Evolutionary conservation across 2,329 filamentous ascomycete genomes (phyloP), one percentile per base, ranked within the genome.

Genomic region (Pseudocercospora crystallina): DNA sequence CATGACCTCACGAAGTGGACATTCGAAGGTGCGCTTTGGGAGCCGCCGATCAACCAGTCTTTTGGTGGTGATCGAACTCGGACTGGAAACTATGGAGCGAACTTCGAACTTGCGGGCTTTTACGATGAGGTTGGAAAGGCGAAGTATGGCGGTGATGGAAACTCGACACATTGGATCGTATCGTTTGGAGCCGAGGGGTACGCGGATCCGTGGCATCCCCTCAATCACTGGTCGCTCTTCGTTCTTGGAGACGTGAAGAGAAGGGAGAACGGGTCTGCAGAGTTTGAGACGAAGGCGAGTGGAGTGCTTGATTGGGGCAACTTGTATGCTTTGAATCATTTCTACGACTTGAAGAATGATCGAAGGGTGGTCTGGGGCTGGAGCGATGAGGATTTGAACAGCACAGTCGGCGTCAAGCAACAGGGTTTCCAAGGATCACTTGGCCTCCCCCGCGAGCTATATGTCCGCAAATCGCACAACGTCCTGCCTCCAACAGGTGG

Each of bases 91-190:
- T 72, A 72, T 43, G 72, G 63, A 8, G 72, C 68, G 61, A 74
- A 74, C 51, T 73, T 73, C 39, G 72, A 74, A 56, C 71, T 74
- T 50, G 72, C 70, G 2, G 70, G 71, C 45, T 73, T 73, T 60
- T 73, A 73, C 59, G 70, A 70, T n/a, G 54, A 73, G 2, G 58
- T 63, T 5, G 71, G 73, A 35, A 65, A 68, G 13, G 65, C 71
- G 48, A 69, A 50, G 30, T 5, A 50, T 30, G 40, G 47, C 13
- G 47, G 47, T 13, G 47, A 50, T 45, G 47, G 47, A 5, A 36
- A 70, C 8, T 65, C 71, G 35, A 57, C 69, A 3, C 71, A 73
- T 47, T 73, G 70, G 59, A 73, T 71, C 53, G 61, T 64, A 7
- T 63, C 69, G 38, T 70, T 41, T 14, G 53, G 54, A 11, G 54